Evolutionary conservation across 2,329 filamentous ascomycete species (phyloP).

Genomic region (Fusarium piperis): DNA sequence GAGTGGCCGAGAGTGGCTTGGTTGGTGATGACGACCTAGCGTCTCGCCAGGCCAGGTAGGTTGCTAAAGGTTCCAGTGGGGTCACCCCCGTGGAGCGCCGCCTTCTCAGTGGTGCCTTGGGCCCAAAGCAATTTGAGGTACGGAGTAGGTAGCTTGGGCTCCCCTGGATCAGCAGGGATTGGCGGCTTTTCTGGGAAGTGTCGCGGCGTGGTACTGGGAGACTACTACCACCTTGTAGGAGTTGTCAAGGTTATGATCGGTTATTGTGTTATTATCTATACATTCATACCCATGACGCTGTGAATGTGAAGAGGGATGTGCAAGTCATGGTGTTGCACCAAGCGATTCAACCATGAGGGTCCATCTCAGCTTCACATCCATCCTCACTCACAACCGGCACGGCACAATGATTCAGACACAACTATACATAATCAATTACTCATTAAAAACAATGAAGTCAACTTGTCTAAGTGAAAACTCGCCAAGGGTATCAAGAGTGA

Average conservation of each 20-base stretch:
- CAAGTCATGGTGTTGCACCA: background rate
- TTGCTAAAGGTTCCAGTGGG: conserved; percentile 28
- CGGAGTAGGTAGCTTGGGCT: conserved; percentile 26
- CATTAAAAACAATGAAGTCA: conserved; percentile 12
- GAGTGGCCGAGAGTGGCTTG: conserved; percentile 16
- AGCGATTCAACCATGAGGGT: background rate
- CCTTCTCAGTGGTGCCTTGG: conserved; percentile 1
- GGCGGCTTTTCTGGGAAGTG: conserved; percentile 6
- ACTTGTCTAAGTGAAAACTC: conserved; percentile 26
- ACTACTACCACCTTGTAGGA: too few species aligned
- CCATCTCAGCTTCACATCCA: background rate
- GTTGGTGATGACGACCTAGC: conserved; percentile 27
- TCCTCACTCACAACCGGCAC: background rate
- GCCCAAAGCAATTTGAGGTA: conserved; percentile 31
- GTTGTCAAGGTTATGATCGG: background rate
- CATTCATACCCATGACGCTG: conserved; percentile 1
- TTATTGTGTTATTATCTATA: conserved; percentile 20
- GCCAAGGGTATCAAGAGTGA: conserved; percentile 38
- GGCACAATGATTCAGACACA: background rate
- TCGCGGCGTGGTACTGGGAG: background rate
- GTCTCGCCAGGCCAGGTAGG: conserved; percentile 11
- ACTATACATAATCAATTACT: background rate
- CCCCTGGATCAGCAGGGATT: conserved; percentile 27
- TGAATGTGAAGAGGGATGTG: background rate
- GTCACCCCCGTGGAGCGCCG: conserved; percentile 17